Percentiles rank a stretch among this genome's conserved stretches.
phyloP scores from a whole-genome alignment of 208 protist species.

The Leishmania tropica region DNA sequence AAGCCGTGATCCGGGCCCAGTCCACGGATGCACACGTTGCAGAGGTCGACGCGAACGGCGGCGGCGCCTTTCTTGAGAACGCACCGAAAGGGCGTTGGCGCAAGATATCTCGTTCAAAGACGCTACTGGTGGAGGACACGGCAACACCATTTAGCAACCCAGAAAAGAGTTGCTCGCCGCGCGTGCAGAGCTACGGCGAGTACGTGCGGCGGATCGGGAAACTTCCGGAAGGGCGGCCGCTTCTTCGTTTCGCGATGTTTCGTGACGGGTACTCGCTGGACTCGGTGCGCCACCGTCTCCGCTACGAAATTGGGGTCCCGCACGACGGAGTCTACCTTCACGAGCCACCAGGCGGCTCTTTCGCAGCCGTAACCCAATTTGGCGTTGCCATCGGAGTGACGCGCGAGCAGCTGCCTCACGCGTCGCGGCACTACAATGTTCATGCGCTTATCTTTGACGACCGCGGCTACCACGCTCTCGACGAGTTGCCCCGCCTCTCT shows the following conservation, averaged over 20 bases:
- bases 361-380: constrained; percentile 74
- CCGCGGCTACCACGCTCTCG: constrained; percentile 37
- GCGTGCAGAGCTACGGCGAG: constrained; percentile 74
- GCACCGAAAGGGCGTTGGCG: constrained; percentile 70
- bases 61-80: constrained; percentile 47
- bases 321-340: constrained; percentile 51
- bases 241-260: constrained; percentile 80
- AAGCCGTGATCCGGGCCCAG: constrained; percentile 70
- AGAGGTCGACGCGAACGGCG: constrained; percentile 45
- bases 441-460: constrained; percentile 82
- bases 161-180: constrained; percentile 58
- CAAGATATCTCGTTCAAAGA: constrained; percentile 72
- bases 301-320: constrained; percentile 63
- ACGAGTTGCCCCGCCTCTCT: constrained; percentile 17
- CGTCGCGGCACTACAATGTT: constrained; percentile 77
- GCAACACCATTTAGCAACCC: constrained; percentile 65
- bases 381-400: constrained; percentile 73
- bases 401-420: constrained; percentile 76
- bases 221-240: constrained; percentile 48
- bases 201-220: constrained; percentile 66
- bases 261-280: constrained; percentile 57
- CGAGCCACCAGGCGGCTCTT: constrained; percentile 52
- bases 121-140: constrained; percentile 69
- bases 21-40: constrained; percentile 78
- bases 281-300: constrained; percentile 65